Evolutionary conservation across 179 eudicot genomes (phyloP).

Genomic region (Silene noctiflora): DNA sequence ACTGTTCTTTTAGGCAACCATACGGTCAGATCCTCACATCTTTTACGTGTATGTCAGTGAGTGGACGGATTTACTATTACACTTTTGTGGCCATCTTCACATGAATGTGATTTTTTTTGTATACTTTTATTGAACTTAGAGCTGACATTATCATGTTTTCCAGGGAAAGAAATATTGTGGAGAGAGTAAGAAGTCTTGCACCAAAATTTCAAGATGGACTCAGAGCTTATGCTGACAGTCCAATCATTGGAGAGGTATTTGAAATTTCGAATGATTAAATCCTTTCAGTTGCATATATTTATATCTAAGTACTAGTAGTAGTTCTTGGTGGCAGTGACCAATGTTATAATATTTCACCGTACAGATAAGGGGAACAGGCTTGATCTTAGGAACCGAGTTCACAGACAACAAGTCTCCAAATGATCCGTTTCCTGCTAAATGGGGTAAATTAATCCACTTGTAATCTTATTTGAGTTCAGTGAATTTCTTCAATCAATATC

Average conservation of each 20-base stretch:
- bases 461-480: background rate
- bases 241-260: conserved; percentile 97
- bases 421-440: conserved; percentile 76
- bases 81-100: background rate
- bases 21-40: background rate
- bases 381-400: conserved; percentile 85
- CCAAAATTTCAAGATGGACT: conserved; percentile 91
- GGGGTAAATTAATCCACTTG: conserved; percentile 46
- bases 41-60: background rate
- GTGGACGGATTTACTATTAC: background rate
- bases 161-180: conserved; percentile 87
- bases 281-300: no score
- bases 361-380: conserved; percentile 92
- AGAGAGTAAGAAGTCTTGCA: conserved; percentile 57
- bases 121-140: no score
- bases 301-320: no score
- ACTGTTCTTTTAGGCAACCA: background rate
- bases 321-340: conserved; percentile 1
- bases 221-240: conserved; percentile 73
- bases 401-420: conserved; percentile 86
- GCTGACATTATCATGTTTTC: conserved; percentile 17
- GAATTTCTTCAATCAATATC: background rate
- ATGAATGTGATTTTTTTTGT: background rate
- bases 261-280: no score
- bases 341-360: conserved; percentile 6